Base-by-base conservation (phyloP, 73 alveolate genomes). In the Paramecium caudatum region DNA sequence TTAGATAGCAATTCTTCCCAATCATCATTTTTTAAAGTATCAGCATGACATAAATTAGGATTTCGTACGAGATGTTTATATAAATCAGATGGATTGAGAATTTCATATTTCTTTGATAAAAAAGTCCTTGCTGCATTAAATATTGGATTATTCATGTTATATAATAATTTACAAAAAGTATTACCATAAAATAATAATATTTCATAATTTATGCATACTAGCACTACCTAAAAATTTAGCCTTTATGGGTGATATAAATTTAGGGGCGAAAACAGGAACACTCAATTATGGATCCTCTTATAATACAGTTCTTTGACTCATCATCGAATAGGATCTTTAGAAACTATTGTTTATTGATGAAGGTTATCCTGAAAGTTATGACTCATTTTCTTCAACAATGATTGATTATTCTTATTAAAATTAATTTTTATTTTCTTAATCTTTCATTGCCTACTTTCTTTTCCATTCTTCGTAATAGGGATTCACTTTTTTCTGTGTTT, bases 391-490 rank as follows among this genome's bases (percentile, higher is more conserved):
- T 45, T 74, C 88, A 0, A 45, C 2, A 41, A 74, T 74, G 15
- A 74, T 43, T 39, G 62, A 74, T 74, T 16, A 7, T 21, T 45
- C 21, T 74, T 39, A 5, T 74, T 30, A 41, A 12, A 68, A 16
- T 68, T 68, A 10, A 10, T 68, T 32, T 74, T 43, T 15, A 3
- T 37, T 15, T 39, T 74, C 43, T 74, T 74, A 45, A 5, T 13
- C 19, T 41, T 37, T 74, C 17, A 27, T 5, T 4, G 12, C 17
- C 43, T 74, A 74, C 43, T 34, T 39, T 21, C 47, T 74, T 43
- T 74, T 74, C 88, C 88, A 74, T 45, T 74, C 62, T 45, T 74
- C 88, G 32, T 74, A 74, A 19, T 74, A 74, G 0, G 88, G 69
- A 74, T 74, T 74, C 5, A 41, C 68, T 21, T 41, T 41, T 21